Evolutionary conservation across 2,329 filamentous ascomycete species (phyloP).

Genomic region (Aspergillus pseudonomiae): DNA sequence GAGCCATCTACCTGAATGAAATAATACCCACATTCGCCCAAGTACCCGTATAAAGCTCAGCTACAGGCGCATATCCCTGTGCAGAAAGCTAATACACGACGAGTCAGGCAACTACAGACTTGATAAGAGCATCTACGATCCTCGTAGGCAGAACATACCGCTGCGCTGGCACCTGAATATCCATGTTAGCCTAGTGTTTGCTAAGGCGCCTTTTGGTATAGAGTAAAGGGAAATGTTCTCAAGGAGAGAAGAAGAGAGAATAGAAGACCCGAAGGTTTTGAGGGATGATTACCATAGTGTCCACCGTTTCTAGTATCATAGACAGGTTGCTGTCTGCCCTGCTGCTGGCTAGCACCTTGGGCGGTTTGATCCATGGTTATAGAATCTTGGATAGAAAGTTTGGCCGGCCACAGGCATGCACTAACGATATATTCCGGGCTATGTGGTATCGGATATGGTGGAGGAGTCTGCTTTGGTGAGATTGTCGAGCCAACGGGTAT

Average conservation of each 20-base stretch:
- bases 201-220: background rate
- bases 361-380: conserved; percentile 60
- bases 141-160: conserved; percentile 52
- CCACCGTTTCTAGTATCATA: conserved; percentile 75
- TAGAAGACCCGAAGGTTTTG: background rate
- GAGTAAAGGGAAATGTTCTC: background rate
- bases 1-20: background rate
- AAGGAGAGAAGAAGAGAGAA: too few relatives aligned
- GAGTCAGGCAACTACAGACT: conserved; percentile 18
- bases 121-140: background rate
- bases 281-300: conserved; percentile 67
- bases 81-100: conserved; percentile 68
- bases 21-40: conserved; percentile 81
- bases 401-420: background rate
- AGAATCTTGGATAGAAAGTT: background rate
- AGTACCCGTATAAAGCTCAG: conserved; percentile 88
- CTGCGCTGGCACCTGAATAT: conserved; percentile 65
- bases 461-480: background rate
- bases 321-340: conserved; percentile 63
- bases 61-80: conserved; percentile 82
- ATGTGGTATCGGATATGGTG: background rate
- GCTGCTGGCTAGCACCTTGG: conserved; percentile 60
- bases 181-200: conserved; percentile 5
- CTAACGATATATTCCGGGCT: background rate
- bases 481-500: background rate